A percentile compares a stretch with the other conserved stretches of the same genome.
Conservation (phyloP, 768 basidiomycete genomes). For the Pholiota conissans region DNA sequence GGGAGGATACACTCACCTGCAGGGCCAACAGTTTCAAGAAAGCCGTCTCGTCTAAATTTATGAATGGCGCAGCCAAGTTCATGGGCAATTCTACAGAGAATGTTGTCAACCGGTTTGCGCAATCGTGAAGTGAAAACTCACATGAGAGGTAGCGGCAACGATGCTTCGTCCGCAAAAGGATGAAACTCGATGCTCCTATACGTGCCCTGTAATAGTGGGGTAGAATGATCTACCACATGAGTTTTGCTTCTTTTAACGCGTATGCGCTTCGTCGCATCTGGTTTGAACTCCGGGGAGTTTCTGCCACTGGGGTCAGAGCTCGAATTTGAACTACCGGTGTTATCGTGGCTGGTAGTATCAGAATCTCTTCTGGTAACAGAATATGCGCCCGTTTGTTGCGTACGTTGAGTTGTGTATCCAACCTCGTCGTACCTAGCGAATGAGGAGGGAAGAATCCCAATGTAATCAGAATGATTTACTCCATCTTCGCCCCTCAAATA, state of each 20-base stretch:
- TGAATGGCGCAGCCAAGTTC: constrained; percentile 73
- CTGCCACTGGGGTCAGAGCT: constrained; percentile 26
- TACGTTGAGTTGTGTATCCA: constrained; percentile 35
- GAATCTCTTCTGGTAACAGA: constrained; percentile 37
- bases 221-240: constrained; percentile 42
- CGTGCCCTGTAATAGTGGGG: constrained; percentile 62
- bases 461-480: constrained; percentile 64
- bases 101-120: background rate
- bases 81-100: constrained; percentile 65
- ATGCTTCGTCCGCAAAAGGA: constrained; percentile 53
- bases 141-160: constrained; percentile 83
- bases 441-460: constrained; percentile 61
- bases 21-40: constrained; percentile 86
- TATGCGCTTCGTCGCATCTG: constrained; percentile 67
- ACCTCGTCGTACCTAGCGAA: constrained; percentile 50
- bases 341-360: constrained; percentile 25
- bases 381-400: constrained; percentile 36
- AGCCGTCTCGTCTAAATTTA: constrained; percentile 75
- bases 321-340: constrained; percentile 14
- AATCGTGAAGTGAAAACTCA: constrained; percentile 29
- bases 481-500: constrained; percentile 88
- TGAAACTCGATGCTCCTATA: constrained; percentile 63
- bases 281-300: constrained; percentile 32
- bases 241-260: constrained; percentile 73
- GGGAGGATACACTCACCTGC: constrained; percentile 51